Conservation (phyloP, 352 stramenopile species). For the Globisporangium lucens region DNA sequence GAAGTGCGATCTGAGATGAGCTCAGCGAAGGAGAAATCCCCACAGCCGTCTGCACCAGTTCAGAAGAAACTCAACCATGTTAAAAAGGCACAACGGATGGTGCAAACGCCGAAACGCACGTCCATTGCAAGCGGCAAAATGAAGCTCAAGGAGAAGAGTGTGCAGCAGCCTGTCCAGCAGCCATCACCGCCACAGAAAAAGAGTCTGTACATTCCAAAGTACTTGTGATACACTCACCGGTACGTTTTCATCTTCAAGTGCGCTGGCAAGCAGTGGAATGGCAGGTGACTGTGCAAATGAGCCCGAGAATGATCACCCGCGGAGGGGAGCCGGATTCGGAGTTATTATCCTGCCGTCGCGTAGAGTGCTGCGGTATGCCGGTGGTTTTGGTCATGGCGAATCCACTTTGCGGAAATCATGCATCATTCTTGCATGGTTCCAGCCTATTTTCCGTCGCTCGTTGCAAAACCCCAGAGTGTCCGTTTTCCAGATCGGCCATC, state of each 20-base stretch:
- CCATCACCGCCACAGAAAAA: slow-evolving; percentile 1
- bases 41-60: background rate
- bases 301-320: background rate
- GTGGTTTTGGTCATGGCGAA: background rate
- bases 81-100: background rate
- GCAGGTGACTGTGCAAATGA: background rate
- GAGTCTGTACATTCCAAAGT: slow-evolving; percentile 17
- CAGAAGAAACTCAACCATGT: slow-evolving; percentile 9
- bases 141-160: background rate
- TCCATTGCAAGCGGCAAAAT: background rate
- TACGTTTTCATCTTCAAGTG: background rate
- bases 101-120: background rate
- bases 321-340: background rate
- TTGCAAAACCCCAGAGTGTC: background rate
- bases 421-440: slow-evolving; percentile 1
- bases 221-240: slow-evolving; percentile 12
- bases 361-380: background rate
- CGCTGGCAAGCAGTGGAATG: background rate
- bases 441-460: background rate
- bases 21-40: background rate
- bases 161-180: background rate
- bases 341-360: background rate
- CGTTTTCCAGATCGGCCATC: background rate
- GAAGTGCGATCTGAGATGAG: slow-evolving; percentile 5
- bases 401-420: background rate